Conservation (phyloP, 257 asterid genomes). For the Dorcoceras hygrometricum region DNA sequence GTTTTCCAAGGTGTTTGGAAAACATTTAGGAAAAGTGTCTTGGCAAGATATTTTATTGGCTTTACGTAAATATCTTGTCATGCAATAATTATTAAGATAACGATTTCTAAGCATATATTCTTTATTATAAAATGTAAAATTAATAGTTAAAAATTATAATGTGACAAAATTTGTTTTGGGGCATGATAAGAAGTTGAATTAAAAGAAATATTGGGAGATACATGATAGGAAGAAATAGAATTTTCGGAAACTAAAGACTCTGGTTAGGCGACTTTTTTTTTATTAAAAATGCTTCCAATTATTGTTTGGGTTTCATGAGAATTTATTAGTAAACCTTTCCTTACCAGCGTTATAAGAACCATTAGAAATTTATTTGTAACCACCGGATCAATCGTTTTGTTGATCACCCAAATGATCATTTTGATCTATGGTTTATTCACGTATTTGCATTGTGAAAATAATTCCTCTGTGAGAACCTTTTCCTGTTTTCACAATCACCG, state of each 20-base stretch:
- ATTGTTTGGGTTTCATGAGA: background rate
- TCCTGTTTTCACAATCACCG: background rate
- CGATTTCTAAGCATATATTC: background rate
- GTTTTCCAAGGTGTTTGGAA: background rate
- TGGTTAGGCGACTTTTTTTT: background rate
- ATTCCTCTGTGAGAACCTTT: background rate
- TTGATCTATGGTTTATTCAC: background rate
- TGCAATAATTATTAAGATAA: background rate
- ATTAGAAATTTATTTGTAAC: background rate
- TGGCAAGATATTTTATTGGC: background rate
- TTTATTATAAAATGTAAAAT: too few relatives aligned
- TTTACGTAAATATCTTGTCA: background rate
- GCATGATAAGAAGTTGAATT: too few relatives aligned
- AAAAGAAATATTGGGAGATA: background rate
- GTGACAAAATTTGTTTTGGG: too few relatives aligned
- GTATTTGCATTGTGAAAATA: background rate
- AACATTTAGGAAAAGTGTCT: background rate
- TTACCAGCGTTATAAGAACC: background rate
- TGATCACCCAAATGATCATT: background rate
- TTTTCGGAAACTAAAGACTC: too few relatives aligned
- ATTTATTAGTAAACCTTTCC: background rate
- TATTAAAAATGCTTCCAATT: background rate
- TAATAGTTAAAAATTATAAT: too few relatives aligned
- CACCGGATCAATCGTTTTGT: background rate
- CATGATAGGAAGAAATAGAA: background rate